Conservation (phyloP, 805 yeast species). For the Suhomyces pyralidae region DNA sequence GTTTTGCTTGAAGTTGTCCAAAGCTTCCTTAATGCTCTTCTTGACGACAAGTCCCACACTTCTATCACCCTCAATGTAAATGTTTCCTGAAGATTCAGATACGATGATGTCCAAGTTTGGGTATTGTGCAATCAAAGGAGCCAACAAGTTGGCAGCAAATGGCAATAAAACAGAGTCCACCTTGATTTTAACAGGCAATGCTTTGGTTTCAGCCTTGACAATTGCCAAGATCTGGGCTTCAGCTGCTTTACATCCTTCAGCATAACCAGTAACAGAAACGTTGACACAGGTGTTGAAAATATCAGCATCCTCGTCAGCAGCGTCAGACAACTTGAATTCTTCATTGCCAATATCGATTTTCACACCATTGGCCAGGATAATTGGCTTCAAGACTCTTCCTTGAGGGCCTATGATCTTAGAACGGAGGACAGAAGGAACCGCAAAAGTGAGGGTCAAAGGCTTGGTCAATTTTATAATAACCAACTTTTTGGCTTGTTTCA, state of each 20-base stretch:
- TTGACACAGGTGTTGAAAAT: constrained; percentile 56
- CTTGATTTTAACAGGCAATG: constrained; percentile 47
- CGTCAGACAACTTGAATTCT: constrained; percentile 18
- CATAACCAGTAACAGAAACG: constrained; percentile 76
- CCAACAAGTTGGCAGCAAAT: constrained; percentile 38
- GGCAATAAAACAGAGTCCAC: constrained; percentile 44
- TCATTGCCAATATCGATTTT: constrained; percentile 63
- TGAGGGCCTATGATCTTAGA: constrained; percentile 82
- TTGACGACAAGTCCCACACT: constrained; percentile 58
- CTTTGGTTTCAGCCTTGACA: constrained; percentile 71
- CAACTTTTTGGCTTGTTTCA: constrained; percentile 68
- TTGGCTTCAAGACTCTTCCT: constrained; percentile 79
- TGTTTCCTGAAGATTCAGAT: constrained; percentile 37
- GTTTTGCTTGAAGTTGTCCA: constrained; percentile 43
- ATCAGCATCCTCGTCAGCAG: constrained; percentile 46
- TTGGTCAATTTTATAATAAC: constrained; percentile 73
- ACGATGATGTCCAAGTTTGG: constrained; percentile 29
- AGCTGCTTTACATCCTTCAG: constrained; percentile 77
- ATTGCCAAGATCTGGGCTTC: constrained; percentile 65
- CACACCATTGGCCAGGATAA: constrained; percentile 62
- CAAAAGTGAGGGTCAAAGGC: constrained; percentile 59
- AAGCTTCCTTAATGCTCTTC: constrained; percentile 43
- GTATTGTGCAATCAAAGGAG: constrained; percentile 18
- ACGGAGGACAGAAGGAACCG: constrained; percentile 74
- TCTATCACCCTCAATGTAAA: constrained; percentile 69